Conservation (phyloP, 345 rosid species). For the Reutealis trisperma region DNA sequence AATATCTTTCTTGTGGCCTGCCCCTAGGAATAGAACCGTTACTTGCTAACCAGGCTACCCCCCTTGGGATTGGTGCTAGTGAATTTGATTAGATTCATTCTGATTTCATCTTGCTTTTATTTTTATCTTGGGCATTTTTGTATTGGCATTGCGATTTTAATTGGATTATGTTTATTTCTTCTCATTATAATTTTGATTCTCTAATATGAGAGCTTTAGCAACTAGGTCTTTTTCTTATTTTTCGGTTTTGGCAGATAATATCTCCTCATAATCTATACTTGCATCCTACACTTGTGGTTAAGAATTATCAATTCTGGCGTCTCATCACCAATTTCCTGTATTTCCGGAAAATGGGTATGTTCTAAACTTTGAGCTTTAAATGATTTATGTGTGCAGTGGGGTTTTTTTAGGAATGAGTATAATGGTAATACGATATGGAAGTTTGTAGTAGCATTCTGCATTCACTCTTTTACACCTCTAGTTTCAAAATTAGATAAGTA, state of each 20-base stretch:
- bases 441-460: neutral
- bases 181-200: conserved; percentile 1
- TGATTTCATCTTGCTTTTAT: neutral
- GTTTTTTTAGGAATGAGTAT: neutral
- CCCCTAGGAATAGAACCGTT: neutral
- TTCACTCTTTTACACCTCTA: neutral
- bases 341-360: conserved; percentile 92
- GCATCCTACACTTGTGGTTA: conserved; percentile 79
- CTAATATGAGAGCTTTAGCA: neutral
- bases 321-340: conserved; percentile 93
- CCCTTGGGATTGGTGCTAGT: neutral
- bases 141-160: neutral
- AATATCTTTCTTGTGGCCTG: neutral
- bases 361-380: neutral
- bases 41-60: neutral
- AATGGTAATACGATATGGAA: neutral
- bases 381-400: neutral
- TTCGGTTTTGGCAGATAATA: conserved; percentile 66
- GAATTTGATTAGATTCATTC: neutral
- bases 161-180: conserved; percentile 3
- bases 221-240: neutral
- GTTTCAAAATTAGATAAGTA: neutral
- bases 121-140: neutral
- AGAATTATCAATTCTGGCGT: conserved; percentile 95
- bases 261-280: conserved; percentile 83